Evolutionary conservation across 768 basidiomycete species (phyloP), one percentile per base, ranked within the genome.

Genomic region (Tulasnella sp.): DNA sequence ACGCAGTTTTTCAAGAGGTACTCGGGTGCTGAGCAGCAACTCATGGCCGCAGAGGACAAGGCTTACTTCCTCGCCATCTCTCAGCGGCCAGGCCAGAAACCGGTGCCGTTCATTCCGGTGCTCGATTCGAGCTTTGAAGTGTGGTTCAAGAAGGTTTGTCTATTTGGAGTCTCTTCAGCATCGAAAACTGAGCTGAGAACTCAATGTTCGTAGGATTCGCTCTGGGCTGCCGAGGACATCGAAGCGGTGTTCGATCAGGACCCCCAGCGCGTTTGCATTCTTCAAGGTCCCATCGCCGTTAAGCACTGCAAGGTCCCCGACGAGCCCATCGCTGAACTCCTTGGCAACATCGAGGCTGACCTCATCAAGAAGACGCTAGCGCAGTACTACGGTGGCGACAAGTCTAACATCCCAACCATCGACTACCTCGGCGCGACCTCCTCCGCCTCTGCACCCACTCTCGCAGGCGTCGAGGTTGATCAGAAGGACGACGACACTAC

Each of bases 191-290:
- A n/a, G n/a, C n/a, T n/a, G n/a, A n/a, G n/a, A n/a, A n/a, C n/a
- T n/a, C n/a, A n/a, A n/a, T n/a, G 2, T 29, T 63, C 52, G 21
- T 64, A 91, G 88, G 94, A 97, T 70, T 98, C 94, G 5, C 81
- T 98, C 10, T 97, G 94, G 93, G 87, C 88, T 42, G 88, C 92
- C 2, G 94, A 97, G 71, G 96, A 99, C 70, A 92, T 97, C 63
- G 96, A 98, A 62, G 94, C 93, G 12, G 92, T 99, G 43, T 96
- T 98, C 68, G 96, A 98, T 73, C 92, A 94, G 73, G 96, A 98
- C 71, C 94, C 94, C 24, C 90, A 99, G 71, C 86, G 96, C 62
- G 93, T 98, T 25, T 94, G 92, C 68, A 94, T 99, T 65, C 81
- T 99, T 53, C 92, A 96, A 73, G 96, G 96, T 21, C 96, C 96